Evolutionary conservation across 1,139 yeast genomes (phyloP).

Genomic region (Kodamaea derodonti): DNA sequence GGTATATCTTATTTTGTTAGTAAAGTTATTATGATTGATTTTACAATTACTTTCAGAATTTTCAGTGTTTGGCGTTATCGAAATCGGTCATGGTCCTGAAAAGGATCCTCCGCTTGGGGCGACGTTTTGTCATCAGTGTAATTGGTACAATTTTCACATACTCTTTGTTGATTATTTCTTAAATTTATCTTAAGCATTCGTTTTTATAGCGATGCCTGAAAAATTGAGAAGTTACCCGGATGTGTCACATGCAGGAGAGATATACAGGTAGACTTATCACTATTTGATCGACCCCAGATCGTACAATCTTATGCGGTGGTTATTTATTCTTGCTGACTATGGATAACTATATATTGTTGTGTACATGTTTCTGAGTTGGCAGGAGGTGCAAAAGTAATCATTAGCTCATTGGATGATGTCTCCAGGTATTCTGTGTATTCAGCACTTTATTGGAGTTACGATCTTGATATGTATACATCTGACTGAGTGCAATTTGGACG

Average conservation of each 20-base stretch:
- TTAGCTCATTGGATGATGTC: no score
- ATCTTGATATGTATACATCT: no score
- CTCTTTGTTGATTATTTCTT: background rate
- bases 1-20: background rate
- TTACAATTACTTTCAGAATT: conserved; percentile 36
- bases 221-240: conserved; percentile 12
- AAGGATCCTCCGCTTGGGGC: conserved; percentile 59
- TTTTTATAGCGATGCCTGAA: conserved; percentile 3
- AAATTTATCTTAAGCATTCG: background rate
- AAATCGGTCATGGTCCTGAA: conserved; percentile 56
- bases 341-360: no score
- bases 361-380: no score
- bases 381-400: no score
- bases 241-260: background rate
- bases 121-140: conserved; percentile 48
- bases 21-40: background rate
- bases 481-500: no score
- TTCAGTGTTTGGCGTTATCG: conserved; percentile 58
- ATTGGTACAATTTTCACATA: conserved; percentile 2
- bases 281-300: no score
- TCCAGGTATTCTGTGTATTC: no score
- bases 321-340: no score
- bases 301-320: no score
- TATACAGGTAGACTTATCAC: no score
- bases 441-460: no score